Evolutionary conservation across 805 yeast genomes (phyloP).

Genomic region (Schwanniomyces vanrijiae): DNA sequence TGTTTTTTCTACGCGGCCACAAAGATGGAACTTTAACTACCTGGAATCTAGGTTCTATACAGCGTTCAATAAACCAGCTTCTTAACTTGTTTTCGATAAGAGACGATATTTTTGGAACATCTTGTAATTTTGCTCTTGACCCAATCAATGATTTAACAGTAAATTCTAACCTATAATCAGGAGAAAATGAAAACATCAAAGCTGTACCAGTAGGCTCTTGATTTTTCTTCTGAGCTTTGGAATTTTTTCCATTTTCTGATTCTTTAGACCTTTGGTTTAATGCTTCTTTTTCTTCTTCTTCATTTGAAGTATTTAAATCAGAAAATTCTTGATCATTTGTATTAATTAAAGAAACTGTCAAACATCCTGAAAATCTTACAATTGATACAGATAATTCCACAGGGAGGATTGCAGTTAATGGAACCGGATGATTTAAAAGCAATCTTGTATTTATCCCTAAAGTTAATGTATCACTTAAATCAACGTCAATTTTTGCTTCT

Average conservation of each 20-base stretch:
- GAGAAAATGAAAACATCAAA: slow-evolving; percentile 84
- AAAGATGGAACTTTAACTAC: slow-evolving; percentile 79
- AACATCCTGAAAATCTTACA: slow-evolving; percentile 86
- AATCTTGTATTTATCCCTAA: slow-evolving; percentile 81
- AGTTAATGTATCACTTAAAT: slow-evolving; percentile 81
- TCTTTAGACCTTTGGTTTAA: not conserved
- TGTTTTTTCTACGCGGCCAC: slow-evolving; percentile 64
- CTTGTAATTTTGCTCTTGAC: slow-evolving; percentile 85
- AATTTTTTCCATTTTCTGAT: slow-evolving; percentile 1
- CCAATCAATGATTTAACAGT: slow-evolving; percentile 89
- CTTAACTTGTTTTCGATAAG: slow-evolving; percentile 79
- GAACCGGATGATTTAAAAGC: slow-evolving; percentile 77
- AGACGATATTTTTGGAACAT: slow-evolving; percentile 87
- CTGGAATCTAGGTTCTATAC: slow-evolving; percentile 92
- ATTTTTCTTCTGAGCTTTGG: slow-evolving; percentile 11
- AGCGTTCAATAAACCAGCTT: slow-evolving; percentile 88
- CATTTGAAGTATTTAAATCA: slow-evolving; percentile 9
- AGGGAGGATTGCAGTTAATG: slow-evolving; percentile 84
- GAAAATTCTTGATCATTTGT: slow-evolving; percentile 37
- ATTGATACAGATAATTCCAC: slow-evolving; percentile 81
- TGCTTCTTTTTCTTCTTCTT: not conserved
- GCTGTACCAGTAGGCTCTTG: slow-evolving; percentile 54
- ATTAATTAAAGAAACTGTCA: slow-evolving; percentile 69
- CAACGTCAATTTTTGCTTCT: slow-evolving; percentile 91
- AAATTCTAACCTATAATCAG: slow-evolving; percentile 88